These are phyloP conservation scores for Phytophthora vignae DNA, from an alignment of 352 stramenopile genomes.

Conservation along the genomic window DNA sequence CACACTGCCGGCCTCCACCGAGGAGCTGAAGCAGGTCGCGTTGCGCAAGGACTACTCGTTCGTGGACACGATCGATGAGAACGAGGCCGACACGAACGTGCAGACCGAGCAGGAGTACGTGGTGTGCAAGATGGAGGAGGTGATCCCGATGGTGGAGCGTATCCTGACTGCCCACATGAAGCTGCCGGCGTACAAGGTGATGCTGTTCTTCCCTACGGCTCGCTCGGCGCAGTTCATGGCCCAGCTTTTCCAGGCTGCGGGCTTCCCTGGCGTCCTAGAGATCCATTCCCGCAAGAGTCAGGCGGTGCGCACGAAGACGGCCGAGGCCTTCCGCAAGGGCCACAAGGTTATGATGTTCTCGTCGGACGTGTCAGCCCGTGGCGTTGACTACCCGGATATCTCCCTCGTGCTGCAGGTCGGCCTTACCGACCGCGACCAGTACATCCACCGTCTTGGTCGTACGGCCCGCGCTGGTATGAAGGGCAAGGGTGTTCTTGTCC, in stretches of 20 bases:
- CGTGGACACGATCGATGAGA: constrained; percentile 94
- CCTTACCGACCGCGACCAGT: constrained; percentile 92
- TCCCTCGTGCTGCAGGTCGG: constrained; percentile 88
- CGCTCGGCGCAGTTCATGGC: constrained; percentile 90
- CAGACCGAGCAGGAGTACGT: constrained; percentile 90
- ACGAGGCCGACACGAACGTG: constrained; percentile 91
- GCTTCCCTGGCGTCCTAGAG: constrained; percentile 88
- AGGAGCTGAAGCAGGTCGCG: constrained; percentile 89
- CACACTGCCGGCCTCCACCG: constrained; percentile 90
- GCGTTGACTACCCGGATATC: constrained; percentile 96
- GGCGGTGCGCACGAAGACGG: constrained; percentile 84
- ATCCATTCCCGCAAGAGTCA: constrained; percentile 98
- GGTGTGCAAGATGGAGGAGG: constrained; percentile 71
- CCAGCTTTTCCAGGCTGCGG: constrained; percentile 86
- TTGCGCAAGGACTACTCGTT: constrained; percentile 90
- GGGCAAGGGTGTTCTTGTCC: constrained; percentile 83
- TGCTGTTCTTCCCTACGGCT: constrained; percentile 95
- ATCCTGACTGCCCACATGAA: constrained; percentile 83
- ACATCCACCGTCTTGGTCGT: constrained; percentile 96
- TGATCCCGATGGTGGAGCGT: constrained; percentile 75
- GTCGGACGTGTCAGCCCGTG: constrained; percentile 94
- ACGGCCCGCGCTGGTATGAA: constrained; percentile 92
- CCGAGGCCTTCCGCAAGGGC: constrained; percentile 90
- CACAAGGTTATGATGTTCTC: constrained; percentile 94
- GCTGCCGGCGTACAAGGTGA: constrained; percentile 92